A percentile compares a stretch with the other conserved stretches of the same genome.
Evolutionary conservation across 805 yeast genomes (phyloP).

Genomic region (Metschnikowia lunata): DNA sequence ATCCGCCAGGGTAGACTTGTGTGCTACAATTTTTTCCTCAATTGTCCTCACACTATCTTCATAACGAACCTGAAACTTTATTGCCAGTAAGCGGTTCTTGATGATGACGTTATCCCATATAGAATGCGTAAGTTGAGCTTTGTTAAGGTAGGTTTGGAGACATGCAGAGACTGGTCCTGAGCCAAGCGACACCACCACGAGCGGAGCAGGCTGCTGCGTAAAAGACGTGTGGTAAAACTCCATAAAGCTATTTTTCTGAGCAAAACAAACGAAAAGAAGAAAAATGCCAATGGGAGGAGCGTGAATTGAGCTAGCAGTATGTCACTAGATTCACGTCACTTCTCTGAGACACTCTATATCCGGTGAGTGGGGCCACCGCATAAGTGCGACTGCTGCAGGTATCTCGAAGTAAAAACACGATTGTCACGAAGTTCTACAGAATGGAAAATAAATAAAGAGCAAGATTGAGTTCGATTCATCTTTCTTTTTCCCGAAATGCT

Average conservation of each 20-base stretch:
- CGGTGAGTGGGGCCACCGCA: too few species aligned
- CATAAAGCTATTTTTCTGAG: constrained; percentile 18
- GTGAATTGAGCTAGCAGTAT: too few species aligned
- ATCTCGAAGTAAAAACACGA: too few species aligned
- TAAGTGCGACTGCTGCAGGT: too few species aligned
- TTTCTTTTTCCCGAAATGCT: too few species aligned
- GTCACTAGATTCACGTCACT: too few species aligned
- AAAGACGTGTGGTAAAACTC: constrained; percentile 26
- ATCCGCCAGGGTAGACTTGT: constrained; percentile 5
- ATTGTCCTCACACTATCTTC: constrained; percentile 4
- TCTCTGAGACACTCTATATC: too few species aligned
- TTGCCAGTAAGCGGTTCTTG: constrained; percentile 31
- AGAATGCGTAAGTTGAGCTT: constrained; percentile 18
- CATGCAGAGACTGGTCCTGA: constrained; percentile 7
- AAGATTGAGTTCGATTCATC: too few species aligned
- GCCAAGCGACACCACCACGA: constrained; percentile 16
- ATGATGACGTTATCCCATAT: constrained; percentile 39
- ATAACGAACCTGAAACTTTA: constrained; percentile 27
- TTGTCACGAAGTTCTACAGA: too few species aligned
- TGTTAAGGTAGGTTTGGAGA: constrained; percentile 8
- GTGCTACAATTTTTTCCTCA: constrained; percentile 1
- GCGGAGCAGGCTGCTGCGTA: constrained; percentile 36
- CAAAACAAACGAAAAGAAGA: too few species aligned
- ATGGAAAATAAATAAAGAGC: too few species aligned
- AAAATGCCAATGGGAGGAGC: too few species aligned